Evolutionary conservation across 2,329 filamentous ascomycete species (phyloP).

Genomic region (Rhynchosporium agropyri): DNA sequence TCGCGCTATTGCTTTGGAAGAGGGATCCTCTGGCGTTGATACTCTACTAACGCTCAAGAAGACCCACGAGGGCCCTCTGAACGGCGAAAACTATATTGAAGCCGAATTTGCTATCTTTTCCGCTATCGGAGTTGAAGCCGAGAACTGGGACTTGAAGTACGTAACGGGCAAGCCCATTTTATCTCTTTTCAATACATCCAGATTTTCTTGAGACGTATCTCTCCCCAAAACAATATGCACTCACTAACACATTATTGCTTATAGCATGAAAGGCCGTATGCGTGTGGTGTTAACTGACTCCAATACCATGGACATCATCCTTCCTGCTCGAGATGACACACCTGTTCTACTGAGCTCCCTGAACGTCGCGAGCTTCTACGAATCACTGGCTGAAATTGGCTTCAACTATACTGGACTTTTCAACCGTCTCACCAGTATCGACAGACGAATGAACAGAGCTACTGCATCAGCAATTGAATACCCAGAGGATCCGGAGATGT

Average conservation of each 20-base stretch:
- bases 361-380: constrained; percentile 22
- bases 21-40: constrained; percentile 27
- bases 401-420: constrained; percentile 24
- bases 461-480: constrained; percentile 37
- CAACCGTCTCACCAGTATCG: constrained; percentile 21
- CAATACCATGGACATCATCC: constrained; percentile 20
- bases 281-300: constrained; percentile 22
- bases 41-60: constrained; percentile 29
- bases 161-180: no score
- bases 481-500: constrained; percentile 23
- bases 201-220: no score
- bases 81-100: constrained; percentile 22
- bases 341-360: constrained; percentile 20
- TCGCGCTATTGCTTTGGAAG: constrained; percentile 31
- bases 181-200: no score
- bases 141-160: constrained; percentile 21
- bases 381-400: constrained; percentile 20
- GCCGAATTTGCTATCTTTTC: constrained; percentile 21
- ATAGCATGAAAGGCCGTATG: constrained; percentile 20
- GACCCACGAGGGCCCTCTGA: constrained; percentile 20
- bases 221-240: no score
- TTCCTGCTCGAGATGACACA: constrained; percentile 17
- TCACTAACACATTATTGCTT: no score
- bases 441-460: constrained; percentile 40
- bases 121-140: constrained; percentile 18